Conservation (phyloP, 2,329 filamentous ascomycete genomes). For the Lanzia echinophila region DNA sequence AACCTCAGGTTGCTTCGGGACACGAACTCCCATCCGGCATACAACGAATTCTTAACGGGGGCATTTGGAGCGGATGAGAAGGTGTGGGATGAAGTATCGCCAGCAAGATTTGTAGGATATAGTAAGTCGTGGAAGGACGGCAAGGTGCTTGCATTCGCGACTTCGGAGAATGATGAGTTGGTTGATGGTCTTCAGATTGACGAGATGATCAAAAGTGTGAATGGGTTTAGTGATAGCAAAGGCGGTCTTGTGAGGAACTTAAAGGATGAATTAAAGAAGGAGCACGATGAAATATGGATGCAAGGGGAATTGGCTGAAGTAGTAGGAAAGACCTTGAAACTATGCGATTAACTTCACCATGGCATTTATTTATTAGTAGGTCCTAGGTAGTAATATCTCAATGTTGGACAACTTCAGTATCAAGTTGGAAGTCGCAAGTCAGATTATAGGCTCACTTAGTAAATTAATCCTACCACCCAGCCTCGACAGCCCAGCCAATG, state of each 20-base stretch:
- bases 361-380: neutral
- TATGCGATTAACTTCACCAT: neutral
- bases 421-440: no score
- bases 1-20: slow-evolving; percentile 39
- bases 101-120: slow-evolving; percentile 6
- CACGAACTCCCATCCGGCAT: slow-evolving; percentile 15
- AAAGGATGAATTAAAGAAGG: neutral
- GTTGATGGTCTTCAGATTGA: slow-evolving; percentile 25
- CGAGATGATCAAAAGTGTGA: slow-evolving; percentile 11
- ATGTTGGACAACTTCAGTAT: no score
- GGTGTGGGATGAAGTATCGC: slow-evolving; percentile 42
- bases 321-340: neutral
- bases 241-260: neutral
- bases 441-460: no score
- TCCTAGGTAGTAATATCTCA: neutral
- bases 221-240: neutral
- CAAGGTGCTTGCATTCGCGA: slow-evolving; percentile 15
- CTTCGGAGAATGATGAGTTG: slow-evolving; percentile 39
- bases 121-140: slow-evolving; percentile 7
- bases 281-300: slow-evolving; percentile 1
- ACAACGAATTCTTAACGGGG: slow-evolving; percentile 25
- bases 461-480: no score
- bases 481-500: no score
- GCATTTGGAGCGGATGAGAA: slow-evolving; percentile 41
- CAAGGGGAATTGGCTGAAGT: neutral